Evolutionary conservation across 495 filamentous ascomycete genomes (phyloP), one percentile per base, ranked within the genome.

Genomic region (Jackrogersella minutella): DNA sequence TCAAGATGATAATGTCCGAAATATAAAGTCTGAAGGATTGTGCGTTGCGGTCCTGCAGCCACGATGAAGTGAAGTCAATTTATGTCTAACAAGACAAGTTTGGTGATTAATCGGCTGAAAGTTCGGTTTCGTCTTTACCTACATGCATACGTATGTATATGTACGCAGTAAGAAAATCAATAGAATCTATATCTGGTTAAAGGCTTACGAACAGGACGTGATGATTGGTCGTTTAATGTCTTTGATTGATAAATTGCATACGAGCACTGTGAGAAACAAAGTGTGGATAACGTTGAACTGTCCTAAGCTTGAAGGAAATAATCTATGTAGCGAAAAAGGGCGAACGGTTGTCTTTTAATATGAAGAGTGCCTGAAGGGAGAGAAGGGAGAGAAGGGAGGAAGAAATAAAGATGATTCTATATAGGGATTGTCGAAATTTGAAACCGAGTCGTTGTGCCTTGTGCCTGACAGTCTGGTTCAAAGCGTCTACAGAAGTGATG

Each of bases 401-500:
- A 4, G 17, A 39, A 22, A 41, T 36, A 64, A 37, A 34, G 26
- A 53, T 44, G 54, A 60, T 57, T 19, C 36, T 60, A 57, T 28
- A 56, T 57, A 60, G 43, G 60, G 61, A 43, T 36, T 65, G 53
- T 51, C 13, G 8, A 40, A 34, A 64, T 43, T 62, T 69, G 66
- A 69, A 69, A 69, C 66, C 21, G 9, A 31, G 65, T 69, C 66
- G 66, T 56, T 62, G 62, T 58, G 52, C 7, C 7, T 3, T 30
- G 26, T n/a, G n/a, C n/a, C n/a, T n/a, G n/a, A n/a, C n/a, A n/a
- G n/a, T 44, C 39, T 62, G 44, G 61, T 69, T 65, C 61, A 65
- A 69, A 69, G 66, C 66, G 66, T 69, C 44, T 69, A 69, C 51
- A 62, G 56, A n/a, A 28, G 61, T 11, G 52, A 62, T 57, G 7